Conservation (phyloP, 768 basidiomycete genomes). For the Asterophora parasitica region DNA sequence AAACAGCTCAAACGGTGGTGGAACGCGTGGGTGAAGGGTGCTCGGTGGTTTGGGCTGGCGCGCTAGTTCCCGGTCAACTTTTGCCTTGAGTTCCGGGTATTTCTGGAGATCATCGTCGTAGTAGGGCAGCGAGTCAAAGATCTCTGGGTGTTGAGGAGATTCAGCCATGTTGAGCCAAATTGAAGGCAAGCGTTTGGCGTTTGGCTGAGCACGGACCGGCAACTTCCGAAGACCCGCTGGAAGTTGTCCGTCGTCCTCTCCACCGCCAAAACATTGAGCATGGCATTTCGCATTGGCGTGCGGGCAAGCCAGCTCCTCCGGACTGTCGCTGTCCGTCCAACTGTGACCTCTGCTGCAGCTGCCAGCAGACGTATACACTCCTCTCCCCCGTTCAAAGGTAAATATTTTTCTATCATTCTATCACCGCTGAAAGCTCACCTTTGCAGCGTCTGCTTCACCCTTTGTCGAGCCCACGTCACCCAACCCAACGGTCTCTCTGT, state of each 20-base stretch:
- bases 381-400: slow-evolving; percentile 47
- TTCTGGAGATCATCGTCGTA: slow-evolving; percentile 90
- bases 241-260: slow-evolving; percentile 1
- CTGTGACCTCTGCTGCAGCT: slow-evolving; percentile 19
- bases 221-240: slow-evolving; percentile 16
- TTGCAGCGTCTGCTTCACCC: slow-evolving; percentile 62
- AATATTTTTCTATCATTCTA: not conserved
- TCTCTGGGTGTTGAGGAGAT: slow-evolving; percentile 22
- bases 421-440: not conserved
- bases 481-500: slow-evolving; percentile 73
- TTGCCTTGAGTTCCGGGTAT: slow-evolving; percentile 63
- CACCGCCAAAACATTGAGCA: slow-evolving; percentile 17
- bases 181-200: no score
- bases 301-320: slow-evolving; percentile 40
- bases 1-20: slow-evolving; percentile 63
- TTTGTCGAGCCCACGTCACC: slow-evolving; percentile 88
- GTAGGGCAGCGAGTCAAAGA: slow-evolving; percentile 89
- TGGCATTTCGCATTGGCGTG: slow-evolving; percentile 44
- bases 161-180: slow-evolving; percentile 27
- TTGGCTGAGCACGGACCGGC: slow-evolving; percentile 15
- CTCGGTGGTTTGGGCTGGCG: slow-evolving; percentile 60
- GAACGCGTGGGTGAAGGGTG: slow-evolving; percentile 65
- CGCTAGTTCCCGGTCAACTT: slow-evolving; percentile 73
- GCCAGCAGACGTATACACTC: slow-evolving; percentile 43
- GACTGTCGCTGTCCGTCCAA: slow-evolving; percentile 31